Conservation (phyloP, 139 green algal species). For the Tetraselmis striata region DNA sequence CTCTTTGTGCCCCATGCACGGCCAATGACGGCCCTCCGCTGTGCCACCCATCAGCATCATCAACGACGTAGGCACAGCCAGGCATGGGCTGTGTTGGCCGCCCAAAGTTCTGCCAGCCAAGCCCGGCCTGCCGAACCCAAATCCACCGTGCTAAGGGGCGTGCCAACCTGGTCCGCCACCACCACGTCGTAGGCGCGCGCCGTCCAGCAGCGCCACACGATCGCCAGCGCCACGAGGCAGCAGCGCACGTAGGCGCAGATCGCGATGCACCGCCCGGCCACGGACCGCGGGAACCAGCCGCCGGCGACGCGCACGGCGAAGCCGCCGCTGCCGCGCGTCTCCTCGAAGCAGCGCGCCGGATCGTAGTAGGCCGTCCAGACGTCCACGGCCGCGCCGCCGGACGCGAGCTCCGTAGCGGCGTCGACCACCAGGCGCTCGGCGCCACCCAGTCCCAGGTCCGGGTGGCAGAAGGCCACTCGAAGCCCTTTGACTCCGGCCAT, state of each 20-base stretch:
- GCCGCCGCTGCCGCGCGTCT: slow-evolving; percentile 62
- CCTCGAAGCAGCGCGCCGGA: slow-evolving; percentile 74
- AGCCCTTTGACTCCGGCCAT: slow-evolving; percentile 40
- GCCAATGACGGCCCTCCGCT: too few relatives aligned
- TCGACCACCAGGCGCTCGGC: slow-evolving; percentile 95
- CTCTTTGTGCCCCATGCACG: too few relatives aligned
- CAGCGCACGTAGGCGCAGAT: slow-evolving; percentile 86
- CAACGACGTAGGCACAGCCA: too few relatives aligned
- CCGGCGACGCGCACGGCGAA: slow-evolving; percentile 73
- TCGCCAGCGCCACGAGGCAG: slow-evolving; percentile 50
- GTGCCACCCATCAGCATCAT: too few relatives aligned
- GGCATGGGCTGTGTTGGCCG: too few relatives aligned
- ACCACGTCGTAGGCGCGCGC: slow-evolving; percentile 20
- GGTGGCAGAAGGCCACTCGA: slow-evolving; percentile 82
- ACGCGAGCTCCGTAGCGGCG: slow-evolving; percentile 77
- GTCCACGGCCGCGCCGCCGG: slow-evolving; percentile 31
- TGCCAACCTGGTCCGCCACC: slow-evolving; percentile 26
- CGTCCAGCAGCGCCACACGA: slow-evolving; percentile 48
- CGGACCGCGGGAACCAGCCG: slow-evolving; percentile 75
- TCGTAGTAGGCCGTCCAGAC: slow-evolving; percentile 92
- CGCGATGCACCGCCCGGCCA: slow-evolving; percentile 57
- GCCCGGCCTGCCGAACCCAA: too few relatives aligned
- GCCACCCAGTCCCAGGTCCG: slow-evolving; percentile 86
- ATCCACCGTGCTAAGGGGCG: too few relatives aligned
- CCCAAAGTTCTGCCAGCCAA: too few relatives aligned